phyloP scores from a whole-genome alignment of 2,329 filamentous ascomycete species.

The Fusarium tjaetaba region DNA sequence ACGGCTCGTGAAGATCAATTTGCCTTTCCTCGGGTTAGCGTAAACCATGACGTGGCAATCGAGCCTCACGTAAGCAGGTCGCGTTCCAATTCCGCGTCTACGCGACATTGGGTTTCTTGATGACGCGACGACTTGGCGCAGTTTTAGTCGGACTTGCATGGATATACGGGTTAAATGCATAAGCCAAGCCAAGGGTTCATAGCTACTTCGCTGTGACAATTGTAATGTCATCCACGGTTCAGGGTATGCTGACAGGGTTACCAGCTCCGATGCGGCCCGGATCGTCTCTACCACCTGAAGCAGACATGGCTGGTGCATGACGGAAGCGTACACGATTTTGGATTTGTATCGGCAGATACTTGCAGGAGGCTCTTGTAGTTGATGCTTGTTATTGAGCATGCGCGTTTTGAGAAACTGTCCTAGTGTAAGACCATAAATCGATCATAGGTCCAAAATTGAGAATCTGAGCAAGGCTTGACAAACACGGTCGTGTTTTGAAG shows the following conservation, averaged over 20 bases:
- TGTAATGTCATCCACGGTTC: not conserved
- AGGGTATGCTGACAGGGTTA: not conserved
- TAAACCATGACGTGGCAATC: not conserved
- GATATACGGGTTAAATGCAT: not conserved
- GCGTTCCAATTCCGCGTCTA: not conserved
- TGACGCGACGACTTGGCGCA: not conserved
- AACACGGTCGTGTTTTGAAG: not conserved
- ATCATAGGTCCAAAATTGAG: not conserved
- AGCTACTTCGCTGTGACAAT: not conserved
- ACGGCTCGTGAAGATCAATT: not conserved
- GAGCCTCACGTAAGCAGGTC: not conserved
- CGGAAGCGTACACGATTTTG: not conserved
- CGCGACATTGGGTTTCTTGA: not conserved
- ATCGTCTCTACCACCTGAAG: not conserved
- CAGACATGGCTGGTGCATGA: not conserved
- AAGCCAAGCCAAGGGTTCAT: not conserved
- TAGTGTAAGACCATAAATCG: not conserved
- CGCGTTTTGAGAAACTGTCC: not conserved
- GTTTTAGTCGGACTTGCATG: not conserved
- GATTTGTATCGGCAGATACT: not conserved
- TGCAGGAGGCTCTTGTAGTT: not conserved
- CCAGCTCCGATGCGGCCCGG: not conserved
- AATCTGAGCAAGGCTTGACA: rapidly evolving
- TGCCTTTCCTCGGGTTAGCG: not conserved
- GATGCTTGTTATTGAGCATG: not conserved